Evolutionary conservation across 2,329 filamentous ascomycete species (phyloP).

Genomic region (Leptographium wingfieldii): DNA sequence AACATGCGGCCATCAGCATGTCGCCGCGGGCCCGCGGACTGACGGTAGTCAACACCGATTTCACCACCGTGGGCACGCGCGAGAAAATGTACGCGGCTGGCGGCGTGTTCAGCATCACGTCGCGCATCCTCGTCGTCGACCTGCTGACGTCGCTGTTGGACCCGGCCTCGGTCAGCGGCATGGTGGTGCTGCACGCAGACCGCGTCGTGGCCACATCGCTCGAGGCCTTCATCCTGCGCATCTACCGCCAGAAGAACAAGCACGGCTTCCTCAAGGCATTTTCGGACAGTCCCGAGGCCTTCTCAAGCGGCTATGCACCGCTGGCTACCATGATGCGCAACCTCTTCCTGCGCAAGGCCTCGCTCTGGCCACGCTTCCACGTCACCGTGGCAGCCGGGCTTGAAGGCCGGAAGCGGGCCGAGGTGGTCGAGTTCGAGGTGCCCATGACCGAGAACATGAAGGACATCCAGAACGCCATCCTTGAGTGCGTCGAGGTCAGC

Average conservation of each 20-base stretch:
- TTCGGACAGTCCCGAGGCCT: slow-evolving; percentile 83
- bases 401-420: slow-evolving; percentile 83
- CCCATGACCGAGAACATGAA: slow-evolving; percentile 92
- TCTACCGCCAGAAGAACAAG: slow-evolving; percentile 93
- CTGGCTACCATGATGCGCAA: slow-evolving; percentile 85
- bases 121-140: slow-evolving; percentile 88
- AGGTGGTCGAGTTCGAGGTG: slow-evolving; percentile 93
- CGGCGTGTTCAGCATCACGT: slow-evolving; percentile 92
- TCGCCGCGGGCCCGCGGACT: slow-evolving; percentile 72
- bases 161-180: slow-evolving; percentile 72
- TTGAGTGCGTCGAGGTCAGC: slow-evolving; percentile 92
- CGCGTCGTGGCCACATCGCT: slow-evolving; percentile 73
- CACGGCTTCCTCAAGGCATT: slow-evolving; percentile 90
- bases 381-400: slow-evolving; percentile 78
- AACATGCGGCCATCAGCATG: slow-evolving; percentile 85
- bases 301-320: slow-evolving; percentile 77
- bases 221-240: slow-evolving; percentile 88
- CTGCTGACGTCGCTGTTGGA: slow-evolving; percentile 73
- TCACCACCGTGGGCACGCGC: slow-evolving; percentile 71
- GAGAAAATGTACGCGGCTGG: slow-evolving; percentile 87
- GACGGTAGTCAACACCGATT: slow-evolving; percentile 87
- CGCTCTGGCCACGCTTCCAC: slow-evolving; percentile 89
- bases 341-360: slow-evolving; percentile 76
- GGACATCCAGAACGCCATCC: slow-evolving; percentile 83
- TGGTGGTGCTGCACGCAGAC: slow-evolving; percentile 82